A percentile compares a stretch with the other conserved stretches of the same genome.
Evolutionary conservation across 768 basidiomycete species (phyloP).

Genomic region (Hericium erinaceus): DNA sequence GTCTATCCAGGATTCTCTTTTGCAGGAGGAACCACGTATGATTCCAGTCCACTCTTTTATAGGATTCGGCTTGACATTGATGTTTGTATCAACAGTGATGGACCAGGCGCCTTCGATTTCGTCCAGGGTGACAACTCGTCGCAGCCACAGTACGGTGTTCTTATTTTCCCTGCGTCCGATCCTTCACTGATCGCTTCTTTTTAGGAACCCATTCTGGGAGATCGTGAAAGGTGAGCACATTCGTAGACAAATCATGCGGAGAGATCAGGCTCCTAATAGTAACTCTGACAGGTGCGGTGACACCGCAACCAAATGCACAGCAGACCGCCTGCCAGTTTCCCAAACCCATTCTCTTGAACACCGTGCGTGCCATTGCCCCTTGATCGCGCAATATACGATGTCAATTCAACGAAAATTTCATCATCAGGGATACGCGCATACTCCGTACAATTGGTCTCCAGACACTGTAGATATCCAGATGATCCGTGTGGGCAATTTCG

Average conservation of each 20-base stretch:
- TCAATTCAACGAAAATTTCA: constrained; percentile 5
- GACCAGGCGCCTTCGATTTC: constrained; percentile 74
- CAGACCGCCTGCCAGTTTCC: constrained; percentile 67
- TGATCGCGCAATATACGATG: neutral
- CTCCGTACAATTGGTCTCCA: constrained; percentile 69
- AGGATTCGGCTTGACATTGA: neutral
- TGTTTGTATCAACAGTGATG: constrained; percentile 40
- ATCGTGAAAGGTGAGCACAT: constrained; percentile 49
- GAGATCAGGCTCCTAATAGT: neutral
- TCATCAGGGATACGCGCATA: constrained; percentile 49
- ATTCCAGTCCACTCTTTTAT: neutral
- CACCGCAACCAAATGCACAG: constrained; percentile 49
- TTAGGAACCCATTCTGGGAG: constrained; percentile 74
- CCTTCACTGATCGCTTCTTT: neutral
- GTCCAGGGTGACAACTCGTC: constrained; percentile 64
- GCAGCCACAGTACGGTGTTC: constrained; percentile 37
- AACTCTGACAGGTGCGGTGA: constrained; percentile 45
- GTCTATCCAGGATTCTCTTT: constrained; percentile 51
- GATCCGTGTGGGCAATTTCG: constrained; percentile 66
- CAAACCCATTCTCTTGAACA: constrained; percentile 73
- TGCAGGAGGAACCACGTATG: constrained; percentile 74
- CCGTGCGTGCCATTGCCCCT: constrained; percentile 31
- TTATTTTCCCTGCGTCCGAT: neutral
- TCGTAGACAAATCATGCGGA: neutral
- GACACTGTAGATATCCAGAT: constrained; percentile 69